Evolutionary conservation across 306 rosid species (phyloP), one percentile per base, ranked within the genome.

Genomic region (Canavalia gladiata): DNA sequence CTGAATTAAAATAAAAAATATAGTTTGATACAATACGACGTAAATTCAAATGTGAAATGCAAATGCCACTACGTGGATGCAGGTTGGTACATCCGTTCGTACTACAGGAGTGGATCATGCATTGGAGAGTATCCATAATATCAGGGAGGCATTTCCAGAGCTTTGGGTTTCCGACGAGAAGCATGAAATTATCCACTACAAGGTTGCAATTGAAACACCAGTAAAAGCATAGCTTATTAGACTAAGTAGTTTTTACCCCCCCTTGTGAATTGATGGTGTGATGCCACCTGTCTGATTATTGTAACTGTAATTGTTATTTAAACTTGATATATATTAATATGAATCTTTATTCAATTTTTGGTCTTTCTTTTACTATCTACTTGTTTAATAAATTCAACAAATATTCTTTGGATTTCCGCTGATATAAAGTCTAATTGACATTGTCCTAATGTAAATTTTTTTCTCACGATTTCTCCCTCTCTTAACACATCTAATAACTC

Each of bases 51-150:
- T 67, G 45, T 80, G 3, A 33, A 52, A 75, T 62, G 47, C 13
- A 50, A 75, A 58, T 49, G 68, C 7, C 0, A 7, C 7, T 0
- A 7, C 50, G 50, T 79, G 76, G 35, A 79, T 84, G 82, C 80
- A 95, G 99, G 88, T 95, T 41, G 97, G 99, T 28, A 83, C 82
- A 69, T 88, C 95, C 0, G 83, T 81, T 59, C 86, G 92, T 42
- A 56, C 47, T 4, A 47, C 51, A 1, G 94, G 90, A 9, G 87
- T 85, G 72, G 99, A 90, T 89, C 79, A 89, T 85, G 99, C 95
- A 33, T 83, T 93, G 7, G 97, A 91, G 90, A 91, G 97, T 89
- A 95, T 95, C 68, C 99, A 95, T 85, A 95, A 92, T 54, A 87
- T 92, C 18, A 87, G 52, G 81, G 99, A 92, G 70, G 99, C 97